These are phyloP conservation scores for Melastoma candidum DNA, from an alignment of 441 rosid species.

Conservation along the genomic window DNA sequence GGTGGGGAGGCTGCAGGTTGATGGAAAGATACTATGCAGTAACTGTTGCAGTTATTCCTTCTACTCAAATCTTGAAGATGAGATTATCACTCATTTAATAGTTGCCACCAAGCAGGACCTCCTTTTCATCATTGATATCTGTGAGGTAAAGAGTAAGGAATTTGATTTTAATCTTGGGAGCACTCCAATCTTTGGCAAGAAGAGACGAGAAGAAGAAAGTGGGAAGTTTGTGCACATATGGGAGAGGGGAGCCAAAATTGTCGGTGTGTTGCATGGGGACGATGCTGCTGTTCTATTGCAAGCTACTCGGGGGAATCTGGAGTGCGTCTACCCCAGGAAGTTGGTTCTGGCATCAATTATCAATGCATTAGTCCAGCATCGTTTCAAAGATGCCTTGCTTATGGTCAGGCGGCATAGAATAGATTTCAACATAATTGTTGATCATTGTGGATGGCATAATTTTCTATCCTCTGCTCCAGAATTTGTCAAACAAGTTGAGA, in stretches of 20 bases:
- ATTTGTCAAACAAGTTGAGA: conserved; percentile 73
- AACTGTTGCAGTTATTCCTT: conserved; percentile 84
- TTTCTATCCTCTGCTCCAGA: conserved; percentile 66
- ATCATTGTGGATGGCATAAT: conserved; percentile 71
- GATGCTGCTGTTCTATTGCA: conserved; percentile 77
- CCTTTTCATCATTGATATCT: conserved; percentile 63
- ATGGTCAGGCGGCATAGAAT: conserved; percentile 97
- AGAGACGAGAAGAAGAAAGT: conserved; percentile 46
- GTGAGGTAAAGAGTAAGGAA: conserved; percentile 54
- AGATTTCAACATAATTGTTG: conserved; percentile 77
- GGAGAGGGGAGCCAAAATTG: conserved; percentile 84
- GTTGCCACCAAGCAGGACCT: conserved; percentile 80
- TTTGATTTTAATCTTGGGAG: conserved; percentile 39
- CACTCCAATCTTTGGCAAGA: conserved; percentile 35
- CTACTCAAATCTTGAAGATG: conserved; percentile 63
- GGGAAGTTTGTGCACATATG: conserved; percentile 57
- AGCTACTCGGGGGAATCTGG: conserved; percentile 80
- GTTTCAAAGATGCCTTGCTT: conserved; percentile 66
- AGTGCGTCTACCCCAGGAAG: conserved; percentile 86
- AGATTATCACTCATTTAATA: conserved; percentile 65
- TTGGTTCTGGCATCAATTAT: conserved; percentile 66
- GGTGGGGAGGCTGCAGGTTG: conserved; percentile 55
- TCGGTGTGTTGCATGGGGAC: conserved; percentile 87
- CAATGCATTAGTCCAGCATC: conserved; percentile 57
- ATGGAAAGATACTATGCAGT: conserved; percentile 53